phyloP scores from a whole-genome alignment of 2,329 filamentous ascomycete species.

The Monilinia fructigena region DNA sequence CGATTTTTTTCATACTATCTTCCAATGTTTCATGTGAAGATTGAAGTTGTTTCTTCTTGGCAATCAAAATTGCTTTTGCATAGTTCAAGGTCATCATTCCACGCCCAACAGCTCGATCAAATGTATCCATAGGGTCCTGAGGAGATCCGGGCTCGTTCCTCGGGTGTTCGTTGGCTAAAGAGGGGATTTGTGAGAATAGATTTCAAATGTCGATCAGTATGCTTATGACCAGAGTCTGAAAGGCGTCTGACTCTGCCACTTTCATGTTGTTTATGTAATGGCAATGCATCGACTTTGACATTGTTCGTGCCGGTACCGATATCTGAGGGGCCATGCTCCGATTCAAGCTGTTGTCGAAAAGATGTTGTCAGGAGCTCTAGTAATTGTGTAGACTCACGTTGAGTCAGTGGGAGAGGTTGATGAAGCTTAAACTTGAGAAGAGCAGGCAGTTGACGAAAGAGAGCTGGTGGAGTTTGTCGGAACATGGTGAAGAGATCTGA shows the following conservation, averaged over 20 bases:
- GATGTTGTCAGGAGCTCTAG: conserved; percentile 60
- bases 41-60: conserved; percentile 31
- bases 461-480: conserved; percentile 50
- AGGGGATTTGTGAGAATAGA: conserved; percentile 53
- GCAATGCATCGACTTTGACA: not conserved
- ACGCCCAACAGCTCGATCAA: conserved; percentile 37
- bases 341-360: conserved; percentile 62
- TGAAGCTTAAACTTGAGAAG: conserved; percentile 48
- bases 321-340: conserved; percentile 45
- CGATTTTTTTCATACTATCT: conserved; percentile 35
- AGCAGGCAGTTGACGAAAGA: conserved; percentile 50
- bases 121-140: conserved; percentile 37
- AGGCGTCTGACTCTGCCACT: conserved; percentile 28
- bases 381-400: conserved; percentile 58
- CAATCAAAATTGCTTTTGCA: conserved; percentile 33
- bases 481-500: conserved; percentile 42
- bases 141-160: not conserved
- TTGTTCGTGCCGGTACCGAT: conserved; percentile 35
- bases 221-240: conserved; percentile 27
- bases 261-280: conserved; percentile 5
- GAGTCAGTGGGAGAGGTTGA: conserved; percentile 51
- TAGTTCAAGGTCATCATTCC: conserved; percentile 37
- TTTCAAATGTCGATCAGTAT: conserved; percentile 48
- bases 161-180: conserved; percentile 36
- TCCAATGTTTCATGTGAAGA: conserved; percentile 28